Evolutionary conservation across 345 rosid species (phyloP), one percentile per base, ranked within the genome.

Genomic region (Conringia planisiliqua): DNA sequence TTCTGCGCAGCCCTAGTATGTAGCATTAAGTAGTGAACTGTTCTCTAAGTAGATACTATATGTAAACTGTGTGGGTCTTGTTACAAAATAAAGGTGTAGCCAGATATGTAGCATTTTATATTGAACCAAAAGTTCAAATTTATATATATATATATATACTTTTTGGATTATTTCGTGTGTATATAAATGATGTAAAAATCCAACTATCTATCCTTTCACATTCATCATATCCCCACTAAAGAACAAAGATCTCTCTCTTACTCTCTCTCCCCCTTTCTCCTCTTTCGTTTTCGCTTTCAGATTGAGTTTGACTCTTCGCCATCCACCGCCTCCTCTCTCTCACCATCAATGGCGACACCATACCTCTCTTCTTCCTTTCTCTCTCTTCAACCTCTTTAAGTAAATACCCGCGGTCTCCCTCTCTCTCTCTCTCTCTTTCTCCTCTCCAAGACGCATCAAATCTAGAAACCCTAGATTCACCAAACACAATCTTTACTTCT

Each of bases 271-370:
- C 29, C 10, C 66, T 70, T 18, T 63, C 17, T 18, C 70, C 75
- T 62, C 67, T 68, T 56, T 75, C 81, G 60, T 77, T 65, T 29
- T 82, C 82, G 6, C 62, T 74, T 73, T 82, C 86, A 75, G 42
- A 86, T 85, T 86, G 96, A 89, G 85, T 85, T 88, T 85, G 97
- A 89, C 96, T 92, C 85, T 82, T 83, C 75, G 92, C 92, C 97
- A 82, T 85, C 93, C 88, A 88, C 84, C 88, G 80, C 77, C 86
- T 84, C 70, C 78, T 75, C 86, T 78, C 62, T 65, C 63, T 79
- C 79, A 74, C 74, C 32, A 71, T 85, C 82, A 76, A 80, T 80
- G 82, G 81, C 58, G 87, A 72, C 72, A 50, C 89, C 83, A 85
- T 85, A 82, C 85, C 76, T 39, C 71, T 72, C 73, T 84, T 62